Evolutionary conservation across 176 grass and related monocot genomes (phyloP).

Genomic region (Coix lacrymajobi): DNA sequence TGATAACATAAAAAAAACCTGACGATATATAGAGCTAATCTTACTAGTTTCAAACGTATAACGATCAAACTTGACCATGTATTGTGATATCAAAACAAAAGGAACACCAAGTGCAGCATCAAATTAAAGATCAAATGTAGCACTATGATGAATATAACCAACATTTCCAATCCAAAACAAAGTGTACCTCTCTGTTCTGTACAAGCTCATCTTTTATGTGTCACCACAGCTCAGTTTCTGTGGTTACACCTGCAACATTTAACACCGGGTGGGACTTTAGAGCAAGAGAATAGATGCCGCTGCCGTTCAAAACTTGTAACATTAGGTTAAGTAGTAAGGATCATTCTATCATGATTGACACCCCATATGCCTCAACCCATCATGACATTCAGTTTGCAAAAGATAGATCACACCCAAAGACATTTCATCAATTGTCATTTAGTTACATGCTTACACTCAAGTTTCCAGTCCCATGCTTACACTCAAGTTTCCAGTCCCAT

Average conservation of each 20-base stretch:
- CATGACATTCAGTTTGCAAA: neutral
- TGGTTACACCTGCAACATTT: neutral
- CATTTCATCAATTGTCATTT: neutral
- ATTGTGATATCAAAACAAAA: neutral
- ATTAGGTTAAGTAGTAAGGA: neutral
- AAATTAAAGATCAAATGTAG: neutral
- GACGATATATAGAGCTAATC: neutral
- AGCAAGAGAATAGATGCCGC: neutral
- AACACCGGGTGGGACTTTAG: neutral
- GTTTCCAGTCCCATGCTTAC: neutral
- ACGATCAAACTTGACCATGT: neutral
- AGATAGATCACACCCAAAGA: neutral
- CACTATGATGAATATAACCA: neutral
- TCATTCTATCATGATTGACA: neutral
- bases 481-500: no score
- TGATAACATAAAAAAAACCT: neutral
- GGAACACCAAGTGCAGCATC: neutral
- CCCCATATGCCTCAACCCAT: neutral
- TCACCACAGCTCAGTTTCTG: neutral
- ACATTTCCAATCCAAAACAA: neutral
- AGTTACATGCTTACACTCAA: neutral
- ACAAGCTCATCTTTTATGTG: neutral
- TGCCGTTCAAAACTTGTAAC: neutral
- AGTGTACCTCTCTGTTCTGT: neutral
- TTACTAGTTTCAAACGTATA: neutral